A percentile compares a stretch with the other conserved stretches of the same genome.
These are phyloP conservation scores for Alternaria tenuissima DNA, from an alignment of 2,329 filamentous ascomycete genomes.

Conservation along the genomic window DNA sequence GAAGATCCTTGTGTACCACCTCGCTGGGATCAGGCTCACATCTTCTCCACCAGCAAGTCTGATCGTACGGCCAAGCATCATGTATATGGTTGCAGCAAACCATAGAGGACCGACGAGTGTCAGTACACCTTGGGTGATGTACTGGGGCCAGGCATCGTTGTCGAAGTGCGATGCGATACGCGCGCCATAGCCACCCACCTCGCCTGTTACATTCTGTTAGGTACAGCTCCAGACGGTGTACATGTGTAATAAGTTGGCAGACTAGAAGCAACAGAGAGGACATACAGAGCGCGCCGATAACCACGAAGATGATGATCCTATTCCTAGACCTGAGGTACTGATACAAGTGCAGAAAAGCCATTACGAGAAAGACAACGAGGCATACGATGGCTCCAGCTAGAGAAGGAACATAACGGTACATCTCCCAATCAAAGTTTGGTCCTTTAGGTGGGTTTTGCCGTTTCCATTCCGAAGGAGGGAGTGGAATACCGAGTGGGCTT, in stretches of 20 bases:
- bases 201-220: conserved; percentile 33
- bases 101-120: conserved; percentile 56
- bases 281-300: conserved; percentile 41
- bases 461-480: conserved; percentile 19
- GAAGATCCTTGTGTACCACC: conserved; percentile 43
- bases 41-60: conserved; percentile 35
- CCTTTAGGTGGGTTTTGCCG: conserved; percentile 30
- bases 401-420: conserved; percentile 46
- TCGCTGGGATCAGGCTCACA: conserved; percentile 36
- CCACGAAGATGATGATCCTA: conserved; percentile 34
- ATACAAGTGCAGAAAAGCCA: conserved; percentile 32
- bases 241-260: neutral
- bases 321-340: conserved; percentile 30
- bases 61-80: conserved; percentile 55
- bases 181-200: conserved; percentile 53
- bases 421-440: conserved; percentile 41
- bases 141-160: conserved; percentile 49
- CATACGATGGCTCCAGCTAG: conserved; percentile 35
- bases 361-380: conserved; percentile 33
- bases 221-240: neutral
- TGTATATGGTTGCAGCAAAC: conserved; percentile 59
- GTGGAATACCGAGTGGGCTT: neutral
- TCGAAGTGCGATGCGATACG: conserved; percentile 51
- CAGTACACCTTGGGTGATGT: conserved; percentile 53
- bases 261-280: neutral